Evolutionary conservation across 2,329 filamentous ascomycete genomes (phyloP), one percentile per base, ranked within the genome.

Genomic region (Fusarium fracticaudum): DNA sequence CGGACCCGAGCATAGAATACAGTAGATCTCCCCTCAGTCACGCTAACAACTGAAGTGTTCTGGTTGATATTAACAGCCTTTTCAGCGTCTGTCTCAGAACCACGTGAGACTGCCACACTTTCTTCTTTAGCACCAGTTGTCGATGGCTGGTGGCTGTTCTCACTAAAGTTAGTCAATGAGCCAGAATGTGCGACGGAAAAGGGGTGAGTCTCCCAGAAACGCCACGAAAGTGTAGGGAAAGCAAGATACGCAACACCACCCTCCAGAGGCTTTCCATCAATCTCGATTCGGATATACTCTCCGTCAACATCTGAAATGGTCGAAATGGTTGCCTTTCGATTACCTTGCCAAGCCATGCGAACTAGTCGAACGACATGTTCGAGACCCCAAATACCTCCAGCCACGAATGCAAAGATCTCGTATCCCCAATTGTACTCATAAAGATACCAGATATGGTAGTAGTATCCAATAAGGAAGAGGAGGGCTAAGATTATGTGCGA

Each of bases 121-220:
- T 54, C 57, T 60, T 41, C 61, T 48, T 41, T 33, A 20, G 38
- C n/a, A 14, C 22, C 7, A 51, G n/a, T 4, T 20, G 31, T 44
- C 31, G 33, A 35, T 41, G 40, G 20, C 33, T 35, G 45, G 3
- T 38, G 31, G 37, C 22, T 61, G 13, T 24, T 43, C 17, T 50
- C 50, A 22, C 55, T 68, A 24, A 24, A 24, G 24, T 24, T 24
- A 22, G 43, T 50, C 29, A 45, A 48, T 1, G 29, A 33, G 7
- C 22, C 50, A 24, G 33, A 54, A 31, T 33, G 51, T 26, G 73
- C 74, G 13, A 83, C 79, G 0, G 81, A 83, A 59, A 84, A 82
- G 9, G 83, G 82, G 50, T 83, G 82, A 26, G 71, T 82, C 53
- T 83, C 81, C 82, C 82, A 84, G 59, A 83, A 73, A 4, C 77